Conservation (phyloP, 192 early-diverging fungal species). For the Entrophospora sp. region DNA sequence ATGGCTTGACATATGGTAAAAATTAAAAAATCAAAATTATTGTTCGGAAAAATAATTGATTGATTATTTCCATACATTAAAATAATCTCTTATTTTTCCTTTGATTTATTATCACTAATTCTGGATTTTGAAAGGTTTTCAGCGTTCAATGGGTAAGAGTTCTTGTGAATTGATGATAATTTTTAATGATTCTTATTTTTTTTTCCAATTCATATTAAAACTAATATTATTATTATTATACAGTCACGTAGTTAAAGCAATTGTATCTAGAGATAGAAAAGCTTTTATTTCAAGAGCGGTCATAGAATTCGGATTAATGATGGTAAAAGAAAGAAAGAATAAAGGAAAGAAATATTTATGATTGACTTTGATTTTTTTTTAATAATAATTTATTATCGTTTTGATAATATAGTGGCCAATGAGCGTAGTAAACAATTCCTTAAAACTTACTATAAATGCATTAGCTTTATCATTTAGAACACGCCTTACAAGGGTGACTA, state of each 20-base stretch:
- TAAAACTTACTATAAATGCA: slow-evolving; percentile 49
- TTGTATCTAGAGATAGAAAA: slow-evolving; percentile 56
- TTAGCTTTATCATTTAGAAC: slow-evolving; percentile 49
- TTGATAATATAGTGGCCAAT: slow-evolving; percentile 43
- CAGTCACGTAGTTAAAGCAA: slow-evolving; percentile 67
- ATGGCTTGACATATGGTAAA: slow-evolving; percentile 49
- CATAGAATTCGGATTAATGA: slow-evolving; percentile 59
- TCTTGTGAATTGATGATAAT: background rate
- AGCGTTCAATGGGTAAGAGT: slow-evolving; percentile 40
- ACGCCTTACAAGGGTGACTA: slow-evolving; percentile 42
- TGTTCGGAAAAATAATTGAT: too few species aligned
- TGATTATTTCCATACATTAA: too few species aligned
- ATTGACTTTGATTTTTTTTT: background rate
- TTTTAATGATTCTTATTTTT: background rate
- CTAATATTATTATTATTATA: slow-evolving; percentile 19
- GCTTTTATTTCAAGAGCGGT: slow-evolving; percentile 52
- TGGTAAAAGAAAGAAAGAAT: slow-evolving; percentile 29
- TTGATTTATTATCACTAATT: background rate
- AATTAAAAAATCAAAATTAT: background rate
- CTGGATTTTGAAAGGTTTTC: slow-evolving; percentile 32
- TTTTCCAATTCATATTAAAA: background rate
- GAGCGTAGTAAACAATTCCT: slow-evolving; percentile 55
- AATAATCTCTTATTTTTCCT: background rate
- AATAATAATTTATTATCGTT: background rate
- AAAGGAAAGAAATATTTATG: background rate